Percentiles rank a stretch among this genome's conserved stretches.
phyloP scores from a whole-genome alignment of 306 rosid genomes.

The Citrullus colocynthis region DNA sequence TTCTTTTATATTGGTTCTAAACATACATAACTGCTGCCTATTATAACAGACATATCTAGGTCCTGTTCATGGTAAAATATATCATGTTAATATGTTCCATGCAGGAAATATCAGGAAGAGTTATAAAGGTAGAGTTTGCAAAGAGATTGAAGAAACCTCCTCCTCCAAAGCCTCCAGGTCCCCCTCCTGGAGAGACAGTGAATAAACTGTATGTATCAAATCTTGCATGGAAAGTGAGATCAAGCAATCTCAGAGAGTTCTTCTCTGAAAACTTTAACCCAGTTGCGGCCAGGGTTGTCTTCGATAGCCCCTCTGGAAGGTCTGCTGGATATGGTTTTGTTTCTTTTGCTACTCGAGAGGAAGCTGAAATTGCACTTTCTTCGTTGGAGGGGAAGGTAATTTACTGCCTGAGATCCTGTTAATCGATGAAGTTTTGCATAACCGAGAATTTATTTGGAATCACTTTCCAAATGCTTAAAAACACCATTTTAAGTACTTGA shows the following conservation, averaged over 20 bases:
- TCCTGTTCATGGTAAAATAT: not conserved
- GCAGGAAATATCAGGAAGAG: slow-evolving; percentile 65
- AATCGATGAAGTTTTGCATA: not conserved
- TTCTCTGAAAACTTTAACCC: slow-evolving; percentile 61
- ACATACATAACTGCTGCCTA: not conserved
- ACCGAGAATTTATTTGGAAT: no score
- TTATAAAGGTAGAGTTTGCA: slow-evolving; percentile 52
- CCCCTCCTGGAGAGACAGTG: slow-evolving; percentile 39
- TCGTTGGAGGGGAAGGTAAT: slow-evolving; percentile 70
- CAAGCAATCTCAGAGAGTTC: slow-evolving; percentile 58
- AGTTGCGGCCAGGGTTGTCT: slow-evolving; percentile 71
- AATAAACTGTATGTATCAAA: slow-evolving; percentile 57
- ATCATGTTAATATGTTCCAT: not conserved
- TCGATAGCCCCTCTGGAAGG: slow-evolving; percentile 47
- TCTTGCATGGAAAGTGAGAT: slow-evolving; percentile 75
- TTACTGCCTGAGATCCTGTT: not conserved
- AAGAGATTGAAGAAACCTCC: slow-evolving; percentile 66
- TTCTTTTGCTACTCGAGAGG: slow-evolving; percentile 61
- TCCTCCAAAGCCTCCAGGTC: slow-evolving; percentile 33
- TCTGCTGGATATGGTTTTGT: slow-evolving; percentile 79
- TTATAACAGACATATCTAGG: not conserved
- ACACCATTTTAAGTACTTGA: no score
- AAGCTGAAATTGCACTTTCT: slow-evolving; percentile 67
- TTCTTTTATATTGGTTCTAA: not conserved
- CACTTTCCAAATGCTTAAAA: no score